phyloP scores from a whole-genome alignment of 2,329 filamentous ascomycete genomes.

The Helotiales sp. region DNA sequence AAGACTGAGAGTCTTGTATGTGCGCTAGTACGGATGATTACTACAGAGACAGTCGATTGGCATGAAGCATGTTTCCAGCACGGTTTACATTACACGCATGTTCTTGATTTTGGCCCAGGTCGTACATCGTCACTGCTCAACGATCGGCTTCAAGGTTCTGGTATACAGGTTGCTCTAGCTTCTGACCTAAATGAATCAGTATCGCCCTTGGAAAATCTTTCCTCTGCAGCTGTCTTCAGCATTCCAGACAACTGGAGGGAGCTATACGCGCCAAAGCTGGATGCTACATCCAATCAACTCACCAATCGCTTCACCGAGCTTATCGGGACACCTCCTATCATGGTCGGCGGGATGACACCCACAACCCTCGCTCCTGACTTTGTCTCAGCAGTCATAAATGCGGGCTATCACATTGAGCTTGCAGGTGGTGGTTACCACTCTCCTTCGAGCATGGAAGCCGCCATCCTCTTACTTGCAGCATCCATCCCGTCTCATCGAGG shows the following conservation, averaged over 20 bases:
- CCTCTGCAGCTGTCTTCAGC: no score
- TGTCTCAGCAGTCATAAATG: slow-evolving; percentile 87
- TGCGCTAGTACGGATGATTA: slow-evolving; percentile 86
- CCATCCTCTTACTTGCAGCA: slow-evolving; percentile 77
- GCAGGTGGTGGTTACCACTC: slow-evolving; percentile 85
- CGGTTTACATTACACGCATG: slow-evolving; percentile 82
- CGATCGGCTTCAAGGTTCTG: slow-evolving; percentile 98
- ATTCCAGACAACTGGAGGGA: slow-evolving; percentile 94
- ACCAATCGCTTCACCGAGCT: slow-evolving; percentile 98
- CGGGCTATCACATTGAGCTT: slow-evolving; percentile 86
- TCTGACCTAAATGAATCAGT: slow-evolving; percentile 94
- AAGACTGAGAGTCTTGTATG: slow-evolving; percentile 77
- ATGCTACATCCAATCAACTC: slow-evolving; percentile 91
- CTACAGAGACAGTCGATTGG: slow-evolving; percentile 92
- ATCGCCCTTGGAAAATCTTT: no score
- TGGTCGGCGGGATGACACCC: slow-evolving; percentile 91
- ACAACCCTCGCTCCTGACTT: slow-evolving; percentile 85
- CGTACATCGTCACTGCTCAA: slow-evolving; percentile 93
- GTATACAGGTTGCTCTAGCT: slow-evolving; percentile 92
- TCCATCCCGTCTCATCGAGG: slow-evolving; percentile 79
- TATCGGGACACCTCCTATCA: slow-evolving; percentile 76
- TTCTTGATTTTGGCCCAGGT: slow-evolving; percentile 94
- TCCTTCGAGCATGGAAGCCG: slow-evolving; percentile 74
- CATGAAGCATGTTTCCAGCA: slow-evolving; percentile 92
- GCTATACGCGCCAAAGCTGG: slow-evolving; percentile 93